phyloP scores from a whole-genome alignment of 768 basidiomycete species.

The Coprinopsis strossmayeri region DNA sequence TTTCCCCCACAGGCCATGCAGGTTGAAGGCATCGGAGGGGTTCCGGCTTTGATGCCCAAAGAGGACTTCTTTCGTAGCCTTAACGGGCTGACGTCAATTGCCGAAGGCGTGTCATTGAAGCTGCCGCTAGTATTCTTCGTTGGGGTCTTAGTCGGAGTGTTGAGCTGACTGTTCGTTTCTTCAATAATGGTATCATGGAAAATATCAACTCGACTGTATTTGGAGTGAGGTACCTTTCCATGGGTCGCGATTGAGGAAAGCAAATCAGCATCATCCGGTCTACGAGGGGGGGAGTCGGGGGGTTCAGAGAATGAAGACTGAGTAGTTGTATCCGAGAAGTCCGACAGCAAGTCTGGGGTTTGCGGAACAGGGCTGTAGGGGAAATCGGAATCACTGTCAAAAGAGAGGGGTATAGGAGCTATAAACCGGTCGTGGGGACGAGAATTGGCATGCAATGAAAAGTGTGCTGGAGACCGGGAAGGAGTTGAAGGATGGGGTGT shows the following conservation, averaged over 20 bases:
- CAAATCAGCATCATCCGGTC: constrained; percentile 17
- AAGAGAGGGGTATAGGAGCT: constrained; percentile 14
- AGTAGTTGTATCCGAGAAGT: constrained; percentile 53
- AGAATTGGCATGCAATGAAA: constrained; percentile 15
- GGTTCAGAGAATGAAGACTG: constrained; percentile 39
- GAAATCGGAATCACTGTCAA: constrained; percentile 6
- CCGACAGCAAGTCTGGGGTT: constrained; percentile 56
- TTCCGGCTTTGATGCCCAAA: background rate
- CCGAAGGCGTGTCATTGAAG: constrained; percentile 15
- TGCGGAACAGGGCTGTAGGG: constrained; percentile 24
- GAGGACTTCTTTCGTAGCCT: constrained; percentile 6
- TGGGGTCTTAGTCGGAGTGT: constrained; percentile 27
- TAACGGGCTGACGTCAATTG: constrained; percentile 15
- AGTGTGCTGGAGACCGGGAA: constrained; percentile 12
- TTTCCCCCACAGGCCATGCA: constrained; percentile 57
- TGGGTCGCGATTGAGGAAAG: constrained; percentile 14
- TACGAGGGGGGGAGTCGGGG: constrained; percentile 45
- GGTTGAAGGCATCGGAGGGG: constrained; percentile 25
- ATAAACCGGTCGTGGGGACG: constrained; percentile 7
- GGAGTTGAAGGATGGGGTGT: constrained; percentile 22
- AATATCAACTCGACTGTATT: constrained; percentile 21
- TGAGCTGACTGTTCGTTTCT: constrained; percentile 24
- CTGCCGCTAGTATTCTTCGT: constrained; percentile 21
- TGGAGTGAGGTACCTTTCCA: constrained; percentile 14
- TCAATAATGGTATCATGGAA: constrained; percentile 23